These are phyloP conservation scores for Vitellaria paradoxa DNA, from an alignment of 179 eudicot species.

Conservation along the genomic window DNA sequence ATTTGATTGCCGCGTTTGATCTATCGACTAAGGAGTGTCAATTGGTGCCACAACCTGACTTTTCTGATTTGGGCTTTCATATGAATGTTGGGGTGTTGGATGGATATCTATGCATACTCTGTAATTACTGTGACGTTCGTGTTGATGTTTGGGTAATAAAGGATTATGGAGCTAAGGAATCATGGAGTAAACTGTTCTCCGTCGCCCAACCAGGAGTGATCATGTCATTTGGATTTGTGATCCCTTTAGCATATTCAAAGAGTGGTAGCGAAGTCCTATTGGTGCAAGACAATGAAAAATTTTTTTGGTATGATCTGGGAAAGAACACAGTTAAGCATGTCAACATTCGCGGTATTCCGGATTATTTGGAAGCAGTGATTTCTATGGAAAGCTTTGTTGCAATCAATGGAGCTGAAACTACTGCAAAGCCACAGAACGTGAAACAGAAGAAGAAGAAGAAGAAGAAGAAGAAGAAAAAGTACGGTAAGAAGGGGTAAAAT, in stretches of 20 bases:
- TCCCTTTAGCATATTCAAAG: slow-evolving; percentile 33
- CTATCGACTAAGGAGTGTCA: slow-evolving; percentile 19
- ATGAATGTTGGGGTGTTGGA: slow-evolving; percentile 20
- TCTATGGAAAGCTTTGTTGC: slow-evolving; percentile 22
- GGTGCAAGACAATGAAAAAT: slow-evolving; percentile 20
- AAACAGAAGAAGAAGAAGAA: neutral
- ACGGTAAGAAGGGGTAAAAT: slow-evolving; percentile 8
- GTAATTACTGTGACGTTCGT: neutral
- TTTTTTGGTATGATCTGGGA: slow-evolving; percentile 31
- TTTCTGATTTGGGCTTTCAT: slow-evolving; percentile 6
- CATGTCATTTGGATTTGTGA: neutral
- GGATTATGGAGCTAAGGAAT: neutral
- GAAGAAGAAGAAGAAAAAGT: neutral
- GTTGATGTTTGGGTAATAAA: slow-evolving; percentile 38
- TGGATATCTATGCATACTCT: slow-evolving; percentile 21
- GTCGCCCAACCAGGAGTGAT: neutral
- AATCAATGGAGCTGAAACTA: neutral
- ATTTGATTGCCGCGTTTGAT: slow-evolving; percentile 25
- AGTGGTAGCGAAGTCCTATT: slow-evolving; percentile 26
- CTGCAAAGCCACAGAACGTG: neutral
- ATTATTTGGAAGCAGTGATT: slow-evolving; percentile 16
- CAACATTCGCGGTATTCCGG: slow-evolving; percentile 8
- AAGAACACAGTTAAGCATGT: slow-evolving; percentile 9
- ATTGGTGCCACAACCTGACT: slow-evolving; percentile 14
- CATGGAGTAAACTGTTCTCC: slow-evolving; percentile 28